These are phyloP conservation scores for Protomyces gravidus DNA, from an alignment of 1,139 yeast species.

Conservation along the genomic window DNA sequence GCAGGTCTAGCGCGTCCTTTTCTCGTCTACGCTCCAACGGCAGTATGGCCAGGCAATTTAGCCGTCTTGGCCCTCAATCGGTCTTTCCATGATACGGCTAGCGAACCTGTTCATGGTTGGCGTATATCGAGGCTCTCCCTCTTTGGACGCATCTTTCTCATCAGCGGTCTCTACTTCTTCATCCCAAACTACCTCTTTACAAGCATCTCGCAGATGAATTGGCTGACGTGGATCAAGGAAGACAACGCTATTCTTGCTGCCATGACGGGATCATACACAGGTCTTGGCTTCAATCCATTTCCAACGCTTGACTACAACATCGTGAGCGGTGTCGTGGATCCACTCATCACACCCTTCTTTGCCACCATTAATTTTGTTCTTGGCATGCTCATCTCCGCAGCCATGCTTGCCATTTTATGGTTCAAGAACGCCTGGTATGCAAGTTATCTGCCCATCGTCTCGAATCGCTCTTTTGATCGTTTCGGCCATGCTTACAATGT, in stretches of 20 bases:
- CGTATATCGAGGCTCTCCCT: slow-evolving; percentile 49
- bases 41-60: slow-evolving; percentile 56
- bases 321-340: slow-evolving; percentile 41
- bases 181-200: slow-evolving; percentile 54
- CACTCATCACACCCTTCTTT: slow-evolving; percentile 51
- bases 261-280: slow-evolving; percentile 51
- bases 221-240: slow-evolving; percentile 55
- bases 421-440: slow-evolving; percentile 55
- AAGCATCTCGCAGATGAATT: slow-evolving; percentile 51
- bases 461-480: slow-evolving; percentile 50
- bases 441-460: slow-evolving; percentile 33
- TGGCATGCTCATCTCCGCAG: slow-evolving; percentile 38
- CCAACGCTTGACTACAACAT: slow-evolving; percentile 51
- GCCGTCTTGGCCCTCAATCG: slow-evolving; percentile 39
- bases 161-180: slow-evolving; percentile 53
- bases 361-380: slow-evolving; percentile 8
- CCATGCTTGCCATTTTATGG: slow-evolving; percentile 48
- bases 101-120: slow-evolving; percentile 59
- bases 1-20: slow-evolving; percentile 60
- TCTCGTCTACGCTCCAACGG: slow-evolving; percentile 59
- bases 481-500: slow-evolving; percentile 47
- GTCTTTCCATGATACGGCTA: slow-evolving; percentile 19
- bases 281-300: slow-evolving; percentile 56
- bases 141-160: slow-evolving; percentile 45
- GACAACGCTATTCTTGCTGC: slow-evolving; percentile 51